Conservation (phyloP, 345 rosid genomes). For the Salix viminalis region DNA sequence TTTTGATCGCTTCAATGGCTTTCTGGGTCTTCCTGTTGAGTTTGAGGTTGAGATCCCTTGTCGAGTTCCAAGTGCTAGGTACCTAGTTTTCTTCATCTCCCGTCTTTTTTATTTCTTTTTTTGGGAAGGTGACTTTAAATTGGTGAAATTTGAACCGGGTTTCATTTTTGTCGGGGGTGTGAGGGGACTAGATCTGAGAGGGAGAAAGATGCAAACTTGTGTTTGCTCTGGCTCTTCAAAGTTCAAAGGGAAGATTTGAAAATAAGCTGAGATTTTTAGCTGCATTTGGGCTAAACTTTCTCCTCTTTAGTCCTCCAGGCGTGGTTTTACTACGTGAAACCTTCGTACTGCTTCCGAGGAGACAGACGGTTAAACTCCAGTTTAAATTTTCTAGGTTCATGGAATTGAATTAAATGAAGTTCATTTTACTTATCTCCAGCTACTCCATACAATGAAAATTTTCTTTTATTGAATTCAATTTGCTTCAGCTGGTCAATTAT, state of each 20-base stretch:
- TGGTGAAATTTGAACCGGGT: constrained; percentile 1
- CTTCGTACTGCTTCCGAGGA: not conserved
- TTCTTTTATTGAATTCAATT: not conserved
- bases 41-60: constrained; percentile 90
- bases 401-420: not conserved
- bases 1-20: constrained; percentile 89
- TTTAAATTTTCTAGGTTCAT: not conserved
- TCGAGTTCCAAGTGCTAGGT: constrained; percentile 97
- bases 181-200: constrained; percentile 22
- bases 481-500: not conserved
- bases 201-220: not conserved
- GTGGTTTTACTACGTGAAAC: not conserved
- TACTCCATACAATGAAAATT: not conserved
- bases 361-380: not conserved
- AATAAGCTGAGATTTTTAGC: not conserved
- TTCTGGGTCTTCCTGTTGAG: constrained; percentile 89
- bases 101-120: not conserved
- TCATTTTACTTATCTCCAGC: not conserved
- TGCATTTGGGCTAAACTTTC: not conserved
- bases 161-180: not conserved
- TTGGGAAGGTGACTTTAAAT: not conserved
- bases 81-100: not conserved
- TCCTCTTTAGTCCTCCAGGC: not conserved
- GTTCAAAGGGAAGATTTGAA: not conserved
- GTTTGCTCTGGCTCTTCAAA: not conserved